Conservation (phyloP, 805 yeast species). For the Komagataella pseudopastoris region DNA sequence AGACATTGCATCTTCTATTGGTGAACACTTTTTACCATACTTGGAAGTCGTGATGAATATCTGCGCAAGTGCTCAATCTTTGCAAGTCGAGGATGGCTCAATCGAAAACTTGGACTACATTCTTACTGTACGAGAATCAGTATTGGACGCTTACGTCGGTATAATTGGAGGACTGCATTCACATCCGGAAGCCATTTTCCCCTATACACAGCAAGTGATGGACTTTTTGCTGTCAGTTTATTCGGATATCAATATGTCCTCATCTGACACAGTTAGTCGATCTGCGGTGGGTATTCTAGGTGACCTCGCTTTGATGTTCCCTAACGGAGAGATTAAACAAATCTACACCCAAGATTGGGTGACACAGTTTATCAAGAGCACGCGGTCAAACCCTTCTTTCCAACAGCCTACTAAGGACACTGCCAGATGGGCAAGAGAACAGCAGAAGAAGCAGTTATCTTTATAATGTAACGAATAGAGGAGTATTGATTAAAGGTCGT, state of each 20-base stretch:
- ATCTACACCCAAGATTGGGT: constrained; percentile 70
- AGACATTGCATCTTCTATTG: constrained; percentile 85
- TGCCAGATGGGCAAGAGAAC: constrained; percentile 97
- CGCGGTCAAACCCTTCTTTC: constrained; percentile 50
- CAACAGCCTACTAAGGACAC: constrained; percentile 66
- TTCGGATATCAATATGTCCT: constrained; percentile 42
- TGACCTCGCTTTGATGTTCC: constrained; percentile 80
- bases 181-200: constrained; percentile 48
- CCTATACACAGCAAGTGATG: constrained; percentile 59
- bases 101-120: constrained; percentile 70
- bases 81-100: constrained; percentile 53
- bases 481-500: neutral
- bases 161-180: constrained; percentile 81
- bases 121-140: constrained; percentile 64
- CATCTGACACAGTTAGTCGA: constrained; percentile 62
- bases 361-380: constrained; percentile 56
- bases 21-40: constrained; percentile 63
- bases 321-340: constrained; percentile 59
- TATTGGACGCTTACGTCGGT: constrained; percentile 93
- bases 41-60: constrained; percentile 69
- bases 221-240: constrained; percentile 49
- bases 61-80: constrained; percentile 49
- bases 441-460: constrained; percentile 28
- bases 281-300: constrained; percentile 87
- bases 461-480: neutral